Base-by-base conservation (phyloP, 352 stramenopile genomes). In the Pythium chondricola region DNA sequence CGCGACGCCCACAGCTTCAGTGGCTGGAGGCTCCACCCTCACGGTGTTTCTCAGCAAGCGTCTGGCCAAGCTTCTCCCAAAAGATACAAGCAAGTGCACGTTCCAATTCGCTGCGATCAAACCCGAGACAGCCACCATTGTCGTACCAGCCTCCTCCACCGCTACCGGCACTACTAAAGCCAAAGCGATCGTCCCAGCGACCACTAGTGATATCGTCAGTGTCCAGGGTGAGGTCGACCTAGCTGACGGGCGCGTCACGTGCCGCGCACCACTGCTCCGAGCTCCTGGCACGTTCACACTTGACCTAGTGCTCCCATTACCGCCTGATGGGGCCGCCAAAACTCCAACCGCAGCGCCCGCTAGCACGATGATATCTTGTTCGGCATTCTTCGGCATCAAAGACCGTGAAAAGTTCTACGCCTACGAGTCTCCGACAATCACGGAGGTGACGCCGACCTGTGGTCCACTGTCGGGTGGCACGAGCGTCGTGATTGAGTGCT, bases 391-490 rank as follows among this genome's bases (percentile, higher is more conserved):
- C 37, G 42, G 46, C 2, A 56, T 60, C 14, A 78, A 67, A 44
- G 77, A 88, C 1, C 58, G 63, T 6, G 77, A 88, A 33, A 58
- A 52, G 39, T 88, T 84, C 40, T 84, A 76, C 38, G 69, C 72
- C 10, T 88, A 88, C 38, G 72, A 88, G 51, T 88, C 77, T 0
- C 77, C 74, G 3, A 60, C 72, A 5, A 88, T 88, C 36, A 70
- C 61, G 0, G 66, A 84, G 24, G 65, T 88, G 7, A 56, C 54
- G 11, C 77, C 77, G 2, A 77, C 52, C n/a, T 88, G 77, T 29
- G 77, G 74, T 2, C 77, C 77, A 5, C 71, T 61, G 3, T 72
- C 62, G 2, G 77, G 77, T 3, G 66, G 58, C 1, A 86, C 77
- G 1, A 69, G 62, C 18, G 43, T 88, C 16, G 72, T 88, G 2